Percentiles rank a stretch among this genome's conserved stretches.
Evolutionary conservation across 805 yeast genomes (phyloP).

Genomic region (Pichia thaimueangensis): DNA sequence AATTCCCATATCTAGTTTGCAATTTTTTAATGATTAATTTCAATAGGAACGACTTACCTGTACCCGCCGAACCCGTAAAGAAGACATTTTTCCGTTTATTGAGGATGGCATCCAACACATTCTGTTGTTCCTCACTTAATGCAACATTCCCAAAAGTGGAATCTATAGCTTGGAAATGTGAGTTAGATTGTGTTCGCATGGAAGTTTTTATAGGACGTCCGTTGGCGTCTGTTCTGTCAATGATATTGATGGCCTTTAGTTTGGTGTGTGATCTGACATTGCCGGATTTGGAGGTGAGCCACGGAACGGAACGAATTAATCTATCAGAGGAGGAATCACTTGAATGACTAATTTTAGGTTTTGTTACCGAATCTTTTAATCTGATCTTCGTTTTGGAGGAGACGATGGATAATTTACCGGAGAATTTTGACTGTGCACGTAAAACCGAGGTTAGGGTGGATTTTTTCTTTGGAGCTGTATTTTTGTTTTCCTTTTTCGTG

Average conservation of each 20-base stretch:
- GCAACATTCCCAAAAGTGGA: not conserved
- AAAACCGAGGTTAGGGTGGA: conserved; percentile 6
- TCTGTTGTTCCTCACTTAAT: conserved; percentile 35
- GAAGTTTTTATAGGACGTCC: not conserved
- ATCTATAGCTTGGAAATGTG: conserved; percentile 5
- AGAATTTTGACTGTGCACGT: conserved; percentile 9
- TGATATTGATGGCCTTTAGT: not conserved
- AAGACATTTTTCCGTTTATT: conserved; percentile 49
- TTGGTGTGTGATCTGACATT: not conserved
- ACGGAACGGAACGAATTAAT: conserved; percentile 5
- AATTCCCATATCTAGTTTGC: conserved; percentile 37
- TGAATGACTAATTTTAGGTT: not conserved
- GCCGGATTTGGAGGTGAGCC: not conserved
- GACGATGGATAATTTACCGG: conserved; percentile 8
- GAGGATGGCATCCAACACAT: conserved; percentile 47
- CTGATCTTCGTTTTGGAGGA: conserved; percentile 3
- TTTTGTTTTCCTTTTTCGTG: not conserved
- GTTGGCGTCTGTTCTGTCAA: conserved; percentile 1
- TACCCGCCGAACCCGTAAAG: conserved; percentile 87
- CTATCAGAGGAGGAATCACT: not conserved
- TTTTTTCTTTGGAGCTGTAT: not conserved
- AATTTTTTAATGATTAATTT: conserved; percentile 53
- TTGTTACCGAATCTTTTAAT: not conserved
- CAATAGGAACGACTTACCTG: conserved; percentile 91
- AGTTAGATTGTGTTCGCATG: too few species aligned